These are phyloP conservation scores for Lipomyces spencermartinsiae DNA, from an alignment of 805 yeast genomes.

Conservation along the genomic window DNA sequence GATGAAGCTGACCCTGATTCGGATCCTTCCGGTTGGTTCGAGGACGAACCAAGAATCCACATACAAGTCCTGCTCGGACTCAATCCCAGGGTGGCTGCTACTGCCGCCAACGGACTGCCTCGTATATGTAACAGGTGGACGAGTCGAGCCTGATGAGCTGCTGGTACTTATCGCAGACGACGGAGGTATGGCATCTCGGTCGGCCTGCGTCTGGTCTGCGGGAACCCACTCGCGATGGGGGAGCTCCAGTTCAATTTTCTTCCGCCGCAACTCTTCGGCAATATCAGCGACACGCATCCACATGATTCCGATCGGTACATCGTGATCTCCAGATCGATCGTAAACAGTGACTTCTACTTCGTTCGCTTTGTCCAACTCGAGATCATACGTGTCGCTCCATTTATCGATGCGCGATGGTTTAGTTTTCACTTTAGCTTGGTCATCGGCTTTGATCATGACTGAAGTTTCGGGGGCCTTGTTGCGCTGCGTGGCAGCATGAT, in stretches of 20 bases:
- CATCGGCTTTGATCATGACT: slow-evolving; percentile 84
- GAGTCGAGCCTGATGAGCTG: neutral
- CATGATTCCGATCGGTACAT: slow-evolving; percentile 86
- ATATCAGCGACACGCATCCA: slow-evolving; percentile 92
- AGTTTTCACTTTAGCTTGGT: slow-evolving; percentile 79
- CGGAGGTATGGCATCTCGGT: neutral
- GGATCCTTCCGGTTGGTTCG: slow-evolving; percentile 93
- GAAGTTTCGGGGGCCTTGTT: slow-evolving; percentile 79
- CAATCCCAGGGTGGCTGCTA: neutral
- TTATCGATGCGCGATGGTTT: slow-evolving; percentile 75
- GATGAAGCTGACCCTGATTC: slow-evolving; percentile 77
- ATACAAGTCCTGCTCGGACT: slow-evolving; percentile 41
- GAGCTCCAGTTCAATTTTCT: slow-evolving; percentile 75
- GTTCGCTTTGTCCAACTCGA: slow-evolving; percentile 87
- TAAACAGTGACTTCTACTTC: slow-evolving; percentile 88
- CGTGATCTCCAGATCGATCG: slow-evolving; percentile 65
- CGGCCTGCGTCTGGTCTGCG: slow-evolving; percentile 52
- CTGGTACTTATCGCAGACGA: neutral
- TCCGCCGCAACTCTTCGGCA: slow-evolving; percentile 92
- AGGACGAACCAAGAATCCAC: slow-evolving; percentile 86
- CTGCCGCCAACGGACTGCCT: neutral
- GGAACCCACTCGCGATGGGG: slow-evolving; percentile 86
- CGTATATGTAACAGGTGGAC: neutral
- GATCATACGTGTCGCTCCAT: slow-evolving; percentile 81
- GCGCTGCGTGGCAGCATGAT: slow-evolving; percentile 81